Evolutionary conservation across 257 asterid species (phyloP).

Genomic region (Perilla frutescens): DNA sequence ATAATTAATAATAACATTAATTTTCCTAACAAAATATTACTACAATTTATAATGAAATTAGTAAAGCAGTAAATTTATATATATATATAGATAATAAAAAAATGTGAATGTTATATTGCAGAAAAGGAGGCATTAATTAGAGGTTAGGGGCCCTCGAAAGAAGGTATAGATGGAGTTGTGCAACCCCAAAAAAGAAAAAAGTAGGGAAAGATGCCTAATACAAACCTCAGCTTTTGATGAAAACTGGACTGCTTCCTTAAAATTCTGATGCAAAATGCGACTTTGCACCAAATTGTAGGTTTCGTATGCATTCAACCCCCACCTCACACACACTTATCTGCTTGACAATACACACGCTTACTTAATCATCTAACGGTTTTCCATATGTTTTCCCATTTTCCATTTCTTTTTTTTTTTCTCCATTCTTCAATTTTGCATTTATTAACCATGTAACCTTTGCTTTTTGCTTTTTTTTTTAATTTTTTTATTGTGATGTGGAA

Average conservation of each 20-base stretch:
- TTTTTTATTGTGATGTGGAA: background rate
- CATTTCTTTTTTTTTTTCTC: background rate
- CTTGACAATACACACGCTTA: conserved; percentile 47
- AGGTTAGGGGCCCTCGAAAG: background rate
- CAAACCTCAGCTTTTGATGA: conserved; percentile 40
- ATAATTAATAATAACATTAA: too few relatives aligned
- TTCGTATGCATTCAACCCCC: conserved; percentile 45
- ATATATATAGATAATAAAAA: too few relatives aligned
- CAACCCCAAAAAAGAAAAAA: conserved; percentile 28
- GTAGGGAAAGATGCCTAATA: conserved; percentile 18
- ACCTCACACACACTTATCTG: conserved; percentile 46
- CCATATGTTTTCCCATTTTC: conserved; percentile 29
- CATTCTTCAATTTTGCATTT: background rate
- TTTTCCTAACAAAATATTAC: too few relatives aligned
- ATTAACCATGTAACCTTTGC: background rate
- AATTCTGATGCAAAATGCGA: conserved; percentile 31
- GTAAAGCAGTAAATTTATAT: too few relatives aligned
- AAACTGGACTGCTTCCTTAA: background rate
- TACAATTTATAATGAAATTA: too few relatives aligned
- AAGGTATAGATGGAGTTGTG: background rate
- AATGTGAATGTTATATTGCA: background rate
- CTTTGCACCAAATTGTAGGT: conserved; percentile 58
- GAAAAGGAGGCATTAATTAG: too few relatives aligned
- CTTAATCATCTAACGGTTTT: conserved; percentile 53
- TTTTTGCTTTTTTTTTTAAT: background rate